A percentile compares a stretch with the other conserved stretches of the same genome.
Evolutionary conservation across 2,329 filamentous ascomycete species (phyloP).

Genomic region (Chaetomiaceae sp.): DNA sequence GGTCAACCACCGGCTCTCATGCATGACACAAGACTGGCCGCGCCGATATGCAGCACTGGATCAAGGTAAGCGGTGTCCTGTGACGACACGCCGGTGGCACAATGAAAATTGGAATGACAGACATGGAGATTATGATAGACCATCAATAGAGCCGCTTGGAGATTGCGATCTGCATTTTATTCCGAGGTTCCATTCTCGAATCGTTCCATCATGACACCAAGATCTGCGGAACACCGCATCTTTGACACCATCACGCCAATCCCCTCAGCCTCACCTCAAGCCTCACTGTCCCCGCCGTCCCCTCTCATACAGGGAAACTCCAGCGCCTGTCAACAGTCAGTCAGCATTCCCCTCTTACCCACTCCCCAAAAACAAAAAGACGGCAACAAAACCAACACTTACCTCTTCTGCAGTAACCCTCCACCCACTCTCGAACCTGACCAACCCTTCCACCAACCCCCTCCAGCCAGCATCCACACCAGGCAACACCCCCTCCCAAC

Average conservation of each 20-base stretch:
- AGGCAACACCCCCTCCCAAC: slow-evolving; percentile 68
- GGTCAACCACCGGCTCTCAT: neutral
- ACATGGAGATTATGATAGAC: slow-evolving; percentile 2
- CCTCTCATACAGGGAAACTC: slow-evolving; percentile 14
- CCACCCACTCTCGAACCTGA: slow-evolving; percentile 64
- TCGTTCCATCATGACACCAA: neutral
- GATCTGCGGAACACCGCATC: neutral
- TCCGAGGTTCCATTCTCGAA: neutral
- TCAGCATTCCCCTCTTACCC: too few species aligned
- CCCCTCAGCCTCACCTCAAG: neutral
- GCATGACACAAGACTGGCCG: neutral
- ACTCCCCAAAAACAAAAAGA: neutral
- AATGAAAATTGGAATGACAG: neutral
- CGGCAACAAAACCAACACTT: neutral
- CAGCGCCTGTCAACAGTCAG: slow-evolving; percentile 13
- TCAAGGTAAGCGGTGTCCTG: too few species aligned
- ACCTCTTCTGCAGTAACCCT: slow-evolving; percentile 57
- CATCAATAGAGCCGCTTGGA: neutral
- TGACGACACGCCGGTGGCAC: neutral
- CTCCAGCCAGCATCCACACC: slow-evolving; percentile 53
- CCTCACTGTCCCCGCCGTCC: neutral
- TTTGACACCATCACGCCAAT: neutral
- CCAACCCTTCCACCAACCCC: slow-evolving; percentile 62
- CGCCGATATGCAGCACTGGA: neutral
- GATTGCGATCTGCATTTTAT: neutral